These are phyloP conservation scores for Botrytis elliptica DNA, from an alignment of 2,329 filamentous ascomycete genomes.

Conservation along the genomic window DNA sequence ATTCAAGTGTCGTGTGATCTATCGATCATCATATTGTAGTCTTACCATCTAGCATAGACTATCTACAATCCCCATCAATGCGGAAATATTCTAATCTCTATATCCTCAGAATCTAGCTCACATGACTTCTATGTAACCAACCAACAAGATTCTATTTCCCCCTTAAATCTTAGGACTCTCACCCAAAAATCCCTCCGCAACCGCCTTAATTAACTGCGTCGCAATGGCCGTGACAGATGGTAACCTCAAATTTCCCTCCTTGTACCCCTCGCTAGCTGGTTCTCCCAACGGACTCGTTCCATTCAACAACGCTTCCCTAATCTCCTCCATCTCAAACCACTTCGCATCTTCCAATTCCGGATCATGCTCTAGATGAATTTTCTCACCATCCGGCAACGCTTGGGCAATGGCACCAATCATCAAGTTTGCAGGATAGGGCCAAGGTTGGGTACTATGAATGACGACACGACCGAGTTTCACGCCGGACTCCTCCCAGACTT, in stretches of 20 bases:
- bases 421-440: constrained; percentile 80
- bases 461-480: constrained; percentile 74
- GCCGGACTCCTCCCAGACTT: constrained; percentile 84
- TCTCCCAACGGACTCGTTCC: constrained; percentile 69
- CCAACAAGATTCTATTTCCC: too few species aligned
- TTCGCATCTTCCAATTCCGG: constrained; percentile 86
- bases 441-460: constrained; percentile 81
- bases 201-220: constrained; percentile 79
- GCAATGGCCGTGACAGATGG: constrained; percentile 90
- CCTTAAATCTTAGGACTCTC: constrained; percentile 35
- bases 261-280: constrained; percentile 62
- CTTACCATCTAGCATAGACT: not conserved
- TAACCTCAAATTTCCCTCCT: constrained; percentile 73
- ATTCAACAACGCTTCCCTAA: constrained; percentile 67
- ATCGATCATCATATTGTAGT: not conserved
- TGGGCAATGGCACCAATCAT: constrained; percentile 91
- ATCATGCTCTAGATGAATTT: constrained; percentile 80
- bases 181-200: constrained; percentile 66
- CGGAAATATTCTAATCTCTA: not conserved
- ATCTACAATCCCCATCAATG: not conserved
- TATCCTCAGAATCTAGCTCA: constrained; percentile 3
- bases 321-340: constrained; percentile 83
- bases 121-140: not conserved
- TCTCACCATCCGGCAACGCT: constrained; percentile 76
- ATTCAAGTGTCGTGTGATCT: not conserved